Base-by-base conservation (phyloP, 176 grass and related monocot species). In the Juncus effusus region DNA sequence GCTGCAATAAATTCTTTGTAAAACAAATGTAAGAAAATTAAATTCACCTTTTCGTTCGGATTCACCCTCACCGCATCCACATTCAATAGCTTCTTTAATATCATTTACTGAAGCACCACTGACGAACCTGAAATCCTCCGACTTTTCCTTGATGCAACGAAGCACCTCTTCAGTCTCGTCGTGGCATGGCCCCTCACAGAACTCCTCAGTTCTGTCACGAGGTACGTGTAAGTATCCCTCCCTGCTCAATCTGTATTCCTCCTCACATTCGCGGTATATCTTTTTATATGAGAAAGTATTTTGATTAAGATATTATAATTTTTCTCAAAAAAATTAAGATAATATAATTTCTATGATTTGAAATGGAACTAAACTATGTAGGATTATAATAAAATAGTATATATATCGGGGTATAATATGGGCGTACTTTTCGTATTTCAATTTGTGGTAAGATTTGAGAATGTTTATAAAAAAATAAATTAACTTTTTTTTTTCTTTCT, bases 181-280 rank as follows among this genome's bases (percentile, higher is more conserved):
- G 8, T 82, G 13, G 79, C 87, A 90, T 35, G 76, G 67, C 6
- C 87, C 83, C 5, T 72, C 72, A 76, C 87, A 90, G 83, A 85
- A 90, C 7, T 57, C 55, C 35, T 86, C 83, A 2, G 85, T 77
- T n/a, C 35, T 64, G 58, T 80, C 73, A 51, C 38, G 16, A 47
- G 63, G 78, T 12, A 90, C 76, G 40, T 90, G 70, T 65, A 90
- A 64, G 37, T 72, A 64, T 63, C 87, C 87, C 62, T 68, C 66
- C 40, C 51, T 73, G 14, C 53, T 76, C 49, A 86, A 73, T 73
- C 83, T 50, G 0, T 76, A 64, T 38, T 80, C 64, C 61, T 3
- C 62, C n/a, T 61, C 60, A 76, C 83, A 90, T 35, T 74, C 40
- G 16, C 38, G 47, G 71, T 90, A 90, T 13, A 90, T 74, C 87